phyloP scores from a whole-genome alignment of 768 basidiomycete genomes.

The Mycena galericulata region DNA sequence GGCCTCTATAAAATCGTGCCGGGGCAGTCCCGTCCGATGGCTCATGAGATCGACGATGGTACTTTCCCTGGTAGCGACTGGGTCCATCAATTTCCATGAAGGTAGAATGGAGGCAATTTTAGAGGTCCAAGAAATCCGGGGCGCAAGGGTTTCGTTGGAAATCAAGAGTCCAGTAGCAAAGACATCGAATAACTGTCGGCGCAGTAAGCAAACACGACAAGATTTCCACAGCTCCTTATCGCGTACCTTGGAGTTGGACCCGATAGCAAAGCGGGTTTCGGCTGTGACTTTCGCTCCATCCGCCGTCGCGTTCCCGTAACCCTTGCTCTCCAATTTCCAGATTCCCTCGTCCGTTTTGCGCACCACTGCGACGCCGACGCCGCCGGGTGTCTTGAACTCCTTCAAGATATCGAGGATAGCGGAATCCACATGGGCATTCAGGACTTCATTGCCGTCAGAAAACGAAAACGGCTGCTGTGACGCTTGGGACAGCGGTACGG shows the following conservation, averaged over 20 bases:
- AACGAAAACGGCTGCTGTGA: no score
- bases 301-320: slow-evolving; percentile 30
- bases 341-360: neutral
- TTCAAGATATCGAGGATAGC: slow-evolving; percentile 21
- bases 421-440: slow-evolving; percentile 10
- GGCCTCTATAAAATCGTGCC: slow-evolving; percentile 34
- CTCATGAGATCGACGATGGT: slow-evolving; percentile 41
- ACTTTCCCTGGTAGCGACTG: slow-evolving; percentile 24
- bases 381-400: slow-evolving; percentile 31
- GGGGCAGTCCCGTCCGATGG: slow-evolving; percentile 43
- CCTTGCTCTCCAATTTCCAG: slow-evolving; percentile 32
- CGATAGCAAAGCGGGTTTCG: slow-evolving; percentile 30
- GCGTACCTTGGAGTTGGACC: slow-evolving; percentile 33
- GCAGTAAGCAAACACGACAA: neutral
- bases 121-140: slow-evolving; percentile 30
- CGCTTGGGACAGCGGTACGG: no score
- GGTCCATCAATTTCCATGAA: slow-evolving; percentile 32
- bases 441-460: no score
- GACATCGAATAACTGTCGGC: slow-evolving; percentile 26
- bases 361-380: slow-evolving; percentile 30
- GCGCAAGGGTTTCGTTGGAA: slow-evolving; percentile 25
- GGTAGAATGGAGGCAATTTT: slow-evolving; percentile 30
- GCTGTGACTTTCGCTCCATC: slow-evolving; percentile 27
- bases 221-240: neutral
- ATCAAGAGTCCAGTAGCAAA: slow-evolving; percentile 32